Percentiles rank a stretch among this genome's conserved stretches.
phyloP scores from a whole-genome alignment of 306 rosid genomes.

The Pueraria montana region DNA sequence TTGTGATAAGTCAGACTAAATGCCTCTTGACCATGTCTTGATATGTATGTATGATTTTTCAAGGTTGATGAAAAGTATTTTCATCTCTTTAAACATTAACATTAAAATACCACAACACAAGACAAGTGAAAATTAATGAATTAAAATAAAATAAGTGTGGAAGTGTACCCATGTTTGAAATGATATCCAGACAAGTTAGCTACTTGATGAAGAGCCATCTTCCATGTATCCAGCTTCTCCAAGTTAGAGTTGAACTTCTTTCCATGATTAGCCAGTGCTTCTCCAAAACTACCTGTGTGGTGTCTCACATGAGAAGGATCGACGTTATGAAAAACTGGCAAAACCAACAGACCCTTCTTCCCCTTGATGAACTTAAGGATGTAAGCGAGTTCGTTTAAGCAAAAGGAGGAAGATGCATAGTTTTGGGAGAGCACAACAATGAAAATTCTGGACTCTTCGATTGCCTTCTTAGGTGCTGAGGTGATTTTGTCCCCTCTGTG shows the following conservation, averaged over 20 bases:
- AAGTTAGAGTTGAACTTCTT: not conserved
- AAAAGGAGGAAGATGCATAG: no score
- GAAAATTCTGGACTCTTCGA: not conserved
- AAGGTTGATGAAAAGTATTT: no score
- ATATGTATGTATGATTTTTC: no score
- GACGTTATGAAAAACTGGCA: not conserved
- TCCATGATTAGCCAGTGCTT: not conserved
- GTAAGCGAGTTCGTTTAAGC: not conserved
- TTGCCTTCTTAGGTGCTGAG: not conserved
- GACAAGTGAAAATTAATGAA: not conserved
- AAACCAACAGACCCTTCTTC: not conserved
- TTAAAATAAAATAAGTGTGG: no score
- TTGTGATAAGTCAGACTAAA: no score
- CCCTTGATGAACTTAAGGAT: not conserved
- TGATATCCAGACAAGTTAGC: not conserved
- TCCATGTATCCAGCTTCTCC: not conserved
- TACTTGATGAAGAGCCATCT: not conserved
- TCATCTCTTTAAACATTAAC: not conserved
- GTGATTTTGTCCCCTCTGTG: not conserved
- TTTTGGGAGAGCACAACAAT: not conserved
- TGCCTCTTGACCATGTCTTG: no score
- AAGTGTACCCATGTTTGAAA: not conserved
- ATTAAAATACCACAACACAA: no score
- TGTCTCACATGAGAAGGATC: not conserved
- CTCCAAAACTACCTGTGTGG: not conserved